Evolutionary conservation across 768 basidiomycete species (phyloP), one percentile per base, ranked within the genome.

Genomic region (Antrodiella citrinella): DNA sequence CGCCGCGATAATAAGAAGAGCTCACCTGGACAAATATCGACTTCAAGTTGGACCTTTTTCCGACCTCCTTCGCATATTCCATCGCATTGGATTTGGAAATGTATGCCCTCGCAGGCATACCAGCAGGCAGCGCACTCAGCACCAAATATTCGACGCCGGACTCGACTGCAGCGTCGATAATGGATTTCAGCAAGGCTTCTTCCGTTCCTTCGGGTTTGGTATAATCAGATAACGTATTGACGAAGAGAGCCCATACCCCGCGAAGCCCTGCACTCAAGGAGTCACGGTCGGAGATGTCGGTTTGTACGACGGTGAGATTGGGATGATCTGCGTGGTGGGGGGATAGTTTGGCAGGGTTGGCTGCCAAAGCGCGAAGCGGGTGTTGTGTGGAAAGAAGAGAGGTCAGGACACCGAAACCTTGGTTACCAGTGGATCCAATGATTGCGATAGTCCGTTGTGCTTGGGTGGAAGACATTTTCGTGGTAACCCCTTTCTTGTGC

Each of bases 131-230:
- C 21, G 44, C 18, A 24, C 50, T 51, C 9, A 51, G 18, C 10
- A 45, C 39, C 4, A 51, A 44, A 12, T 30, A 45, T 24, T 46
- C n/a, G 10, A 51, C 50, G 13, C 44, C 50, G 22, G 35, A 18
- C 22, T 45, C 3, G 1, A 18, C 45, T 11, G 50, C 50, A 26
- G 50, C 44, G 39, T 46, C 44, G 44, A 51, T 30, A 22, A 51
- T 45, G 7, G 2, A 13, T 22, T 30, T 47, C 1, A 45, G 21
- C 26, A 44, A 38, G 22, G 23, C 22, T 22, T 43, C 51, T 40
- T 52, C 51, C n/a, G 26, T 38, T 40, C 40, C 55, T n/a, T 21
- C 42, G 0, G 59, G 55, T n/a, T 57, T 21, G 3, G 57, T 35
- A 21, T 50, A 52, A 12, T 42, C 20, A 11, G 45, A 51, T 49